These are phyloP conservation scores for Litchi chinensis DNA, from an alignment of 345 rosid genomes.

Conservation along the genomic window DNA sequence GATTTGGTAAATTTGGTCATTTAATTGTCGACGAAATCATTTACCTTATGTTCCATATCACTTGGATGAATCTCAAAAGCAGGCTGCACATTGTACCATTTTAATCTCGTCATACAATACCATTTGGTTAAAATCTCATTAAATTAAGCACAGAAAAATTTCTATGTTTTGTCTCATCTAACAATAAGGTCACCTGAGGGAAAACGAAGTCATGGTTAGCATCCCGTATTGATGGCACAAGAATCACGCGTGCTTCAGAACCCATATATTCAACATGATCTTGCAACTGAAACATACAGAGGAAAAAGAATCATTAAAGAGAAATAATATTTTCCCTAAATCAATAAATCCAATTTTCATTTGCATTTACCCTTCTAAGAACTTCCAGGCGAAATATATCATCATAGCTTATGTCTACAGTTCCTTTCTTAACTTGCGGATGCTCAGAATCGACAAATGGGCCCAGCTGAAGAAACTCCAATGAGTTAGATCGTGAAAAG, in stretches of 20 bases:
- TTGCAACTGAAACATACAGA: conserved; percentile 60
- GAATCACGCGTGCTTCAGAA: conserved; percentile 56
- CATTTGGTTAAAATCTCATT: background rate
- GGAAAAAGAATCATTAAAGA: background rate
- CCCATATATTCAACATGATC: conserved; percentile 84
- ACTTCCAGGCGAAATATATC: conserved; percentile 71
- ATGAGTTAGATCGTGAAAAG: conserved; percentile 14
- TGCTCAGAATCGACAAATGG: conserved; percentile 91
- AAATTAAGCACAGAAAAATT: conserved; percentile 6
- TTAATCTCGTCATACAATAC: conserved; percentile 10
- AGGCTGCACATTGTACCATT: conserved; percentile 60
- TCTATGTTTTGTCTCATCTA: background rate
- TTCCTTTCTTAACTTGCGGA: conserved; percentile 80
- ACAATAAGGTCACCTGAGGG: conserved; percentile 74
- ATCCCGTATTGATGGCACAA: conserved; percentile 84
- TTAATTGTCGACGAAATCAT: conserved; percentile 1
- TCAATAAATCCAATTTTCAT: conserved; percentile 7
- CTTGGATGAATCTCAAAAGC: conserved; percentile 57
- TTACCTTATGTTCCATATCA: conserved; percentile 64
- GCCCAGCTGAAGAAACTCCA: conserved; percentile 64
- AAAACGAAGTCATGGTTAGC: conserved; percentile 91
- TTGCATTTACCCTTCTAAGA: conserved; percentile 57
- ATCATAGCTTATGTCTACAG: conserved; percentile 53
- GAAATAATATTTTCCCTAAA: background rate
- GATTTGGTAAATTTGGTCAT: background rate